These are phyloP conservation scores for Trichoderma sp. DNA, from an alignment of 2,329 filamentous ascomycete species.

Conservation along the genomic window DNA sequence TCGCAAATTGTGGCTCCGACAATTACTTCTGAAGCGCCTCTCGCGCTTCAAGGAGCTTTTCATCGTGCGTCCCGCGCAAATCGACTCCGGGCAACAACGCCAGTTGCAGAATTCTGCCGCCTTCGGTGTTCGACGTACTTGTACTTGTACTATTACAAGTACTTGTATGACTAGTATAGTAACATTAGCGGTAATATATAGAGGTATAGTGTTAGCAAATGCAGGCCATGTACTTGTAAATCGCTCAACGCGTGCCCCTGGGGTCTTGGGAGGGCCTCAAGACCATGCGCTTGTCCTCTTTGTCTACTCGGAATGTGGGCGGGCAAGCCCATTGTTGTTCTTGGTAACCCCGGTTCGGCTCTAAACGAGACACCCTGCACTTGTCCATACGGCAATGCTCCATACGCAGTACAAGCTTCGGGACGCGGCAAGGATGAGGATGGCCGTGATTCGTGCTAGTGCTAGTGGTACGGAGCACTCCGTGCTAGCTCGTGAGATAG, in stretches of 20 bases:
- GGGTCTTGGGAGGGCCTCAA: not conserved
- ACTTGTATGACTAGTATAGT: slow-evolving; percentile 17
- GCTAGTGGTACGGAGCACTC: slow-evolving; percentile 21
- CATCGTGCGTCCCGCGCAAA: not conserved
- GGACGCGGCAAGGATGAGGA: slow-evolving; percentile 6
- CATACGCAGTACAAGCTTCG: slow-evolving; percentile 4
- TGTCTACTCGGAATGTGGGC: slow-evolving; percentile 11
- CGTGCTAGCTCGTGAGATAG: slow-evolving; percentile 22
- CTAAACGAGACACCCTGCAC: not conserved
- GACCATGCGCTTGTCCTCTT: slow-evolving; percentile 4
- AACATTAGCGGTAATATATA: not conserved
- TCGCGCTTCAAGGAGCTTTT: not conserved
- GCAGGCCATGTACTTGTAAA: slow-evolving; percentile 18
- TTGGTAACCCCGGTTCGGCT: slow-evolving; percentile 14
- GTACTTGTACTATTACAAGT: too few relatives aligned
- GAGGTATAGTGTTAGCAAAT: not conserved
- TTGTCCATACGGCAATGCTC: slow-evolving; percentile 2
- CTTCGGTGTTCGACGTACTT: not conserved
- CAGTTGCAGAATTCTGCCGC: slow-evolving; percentile 11
- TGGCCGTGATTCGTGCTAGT: not conserved
- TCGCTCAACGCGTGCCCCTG: slow-evolving; percentile 17
- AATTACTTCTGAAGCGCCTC: not conserved
- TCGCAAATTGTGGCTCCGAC: not conserved
- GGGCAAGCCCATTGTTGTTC: not conserved
- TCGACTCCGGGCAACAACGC: not conserved